Conservation (phyloP, 805 yeast species). For the Kazachstania kunashirensis region DNA sequence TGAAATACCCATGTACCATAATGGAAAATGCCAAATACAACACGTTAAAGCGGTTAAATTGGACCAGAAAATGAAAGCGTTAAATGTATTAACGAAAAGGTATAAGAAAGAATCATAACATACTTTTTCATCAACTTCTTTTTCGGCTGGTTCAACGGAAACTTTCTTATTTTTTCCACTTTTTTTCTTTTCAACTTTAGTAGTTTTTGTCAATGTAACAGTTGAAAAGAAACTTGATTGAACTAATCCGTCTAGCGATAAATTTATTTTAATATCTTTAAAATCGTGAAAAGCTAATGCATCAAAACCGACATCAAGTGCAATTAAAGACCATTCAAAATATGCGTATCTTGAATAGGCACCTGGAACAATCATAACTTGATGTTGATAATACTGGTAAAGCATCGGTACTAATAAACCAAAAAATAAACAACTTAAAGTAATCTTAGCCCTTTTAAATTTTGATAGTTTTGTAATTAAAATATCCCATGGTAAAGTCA, state of each 20-base stretch:
- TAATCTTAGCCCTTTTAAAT: constrained; percentile 36
- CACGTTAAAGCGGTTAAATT: constrained; percentile 69
- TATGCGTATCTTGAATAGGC: constrained; percentile 93
- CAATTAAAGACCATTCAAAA: constrained; percentile 84
- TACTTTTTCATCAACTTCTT: not conserved
- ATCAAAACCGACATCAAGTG: constrained; percentile 80
- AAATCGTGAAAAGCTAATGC: constrained; percentile 70
- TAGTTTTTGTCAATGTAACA: not conserved
- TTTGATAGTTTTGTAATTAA: constrained; percentile 43
- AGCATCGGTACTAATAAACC: constrained; percentile 69
- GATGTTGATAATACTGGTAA: constrained; percentile 86
- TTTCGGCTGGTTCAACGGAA: not conserved
- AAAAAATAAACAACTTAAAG: constrained; percentile 55
- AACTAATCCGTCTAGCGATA: constrained; percentile 9
- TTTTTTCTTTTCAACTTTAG: not conserved
- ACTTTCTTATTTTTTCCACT: not conserved
- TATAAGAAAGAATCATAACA: constrained; percentile 26
- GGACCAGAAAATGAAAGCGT: constrained; percentile 80
- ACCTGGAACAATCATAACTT: constrained; percentile 79
- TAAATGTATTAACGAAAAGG: constrained; percentile 35
- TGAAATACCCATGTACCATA: constrained; percentile 96
- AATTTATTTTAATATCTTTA: constrained; percentile 41
- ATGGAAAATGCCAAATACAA: constrained; percentile 93
- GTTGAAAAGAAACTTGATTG: not conserved
- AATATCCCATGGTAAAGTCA: constrained; percentile 87